Base-by-base conservation (phyloP, 495 filamentous ascomycete species). In the Penicillium egyptiacum region DNA sequence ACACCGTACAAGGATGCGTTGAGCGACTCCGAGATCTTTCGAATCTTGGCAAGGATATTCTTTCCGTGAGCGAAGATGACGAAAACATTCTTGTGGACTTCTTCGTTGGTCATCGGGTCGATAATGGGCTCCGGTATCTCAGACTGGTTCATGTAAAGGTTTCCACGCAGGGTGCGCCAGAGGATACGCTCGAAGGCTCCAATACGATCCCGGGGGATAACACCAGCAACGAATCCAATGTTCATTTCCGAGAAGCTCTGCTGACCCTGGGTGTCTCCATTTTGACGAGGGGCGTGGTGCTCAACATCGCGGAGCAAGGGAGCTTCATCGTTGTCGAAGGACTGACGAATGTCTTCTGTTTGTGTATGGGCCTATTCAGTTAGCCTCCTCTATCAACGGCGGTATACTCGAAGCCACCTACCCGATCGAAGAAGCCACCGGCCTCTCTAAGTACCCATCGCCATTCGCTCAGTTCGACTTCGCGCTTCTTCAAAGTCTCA, bases 101-200 rank as follows among this genome's bases (percentile, higher is more conserved):
- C 79, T 72, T 98, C 94, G 73, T 96, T 96, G 75, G 84, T 96
- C 61, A 83, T 77, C 22, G 94, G 94, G 72, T 99, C 91, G 70
- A 95, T 80, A 55, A 99, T 89, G n/a, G 91, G 85, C 63, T 98
- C 91, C 28, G 90, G 86, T 52, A 99, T 98, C 77, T 98, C 94
- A 33, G 92, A 90, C 78, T 99, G 94, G 76, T 98, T 99, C 94
- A 99, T 99, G 78, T 97, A 99, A 19, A 99, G 83, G 74, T 99
- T 99, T 61, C 94, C 94, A 64, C 94, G 91, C 52, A 99, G 79
- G 0, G 94, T 96, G 53, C 94, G 82, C 94, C 94, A 99, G 16
- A 99, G 81, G 59, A 98, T 98, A 50, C 94, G 86, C 74, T 99
- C 94, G 66, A 99, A 97, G 31, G 94, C 88, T 9, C 88, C 92